phyloP scores from a whole-genome alignment of 2,329 filamentous ascomycete species.

The Beauveria sp. region DNA sequence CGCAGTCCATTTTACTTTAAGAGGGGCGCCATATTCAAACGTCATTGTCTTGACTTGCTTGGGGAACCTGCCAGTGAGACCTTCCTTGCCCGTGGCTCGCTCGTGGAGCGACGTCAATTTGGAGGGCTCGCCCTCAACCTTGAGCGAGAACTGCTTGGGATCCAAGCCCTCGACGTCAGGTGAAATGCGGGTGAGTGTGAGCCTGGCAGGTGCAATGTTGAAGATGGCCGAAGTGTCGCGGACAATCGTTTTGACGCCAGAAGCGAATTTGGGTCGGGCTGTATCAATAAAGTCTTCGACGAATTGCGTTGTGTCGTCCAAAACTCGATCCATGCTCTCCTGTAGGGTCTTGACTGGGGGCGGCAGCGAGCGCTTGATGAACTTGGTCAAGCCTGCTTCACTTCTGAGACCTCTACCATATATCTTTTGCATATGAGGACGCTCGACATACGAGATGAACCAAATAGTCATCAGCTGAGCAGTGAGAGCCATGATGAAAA shows the following conservation, averaged over 20 bases:
- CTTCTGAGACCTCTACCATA: constrained; percentile 78
- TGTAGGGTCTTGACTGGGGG: constrained; percentile 76
- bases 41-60: constrained; percentile 66
- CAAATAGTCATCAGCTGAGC: constrained; percentile 78
- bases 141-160: constrained; percentile 70
- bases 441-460: constrained; percentile 90
- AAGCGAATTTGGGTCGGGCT: constrained; percentile 76
- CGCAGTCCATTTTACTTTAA: constrained; percentile 85
- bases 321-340: constrained; percentile 76
- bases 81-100: constrained; percentile 64
- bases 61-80: constrained; percentile 58
- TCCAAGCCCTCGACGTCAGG: constrained; percentile 75
- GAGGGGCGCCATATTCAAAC: constrained; percentile 87
- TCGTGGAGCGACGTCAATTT: constrained; percentile 44
- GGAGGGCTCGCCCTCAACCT: constrained; percentile 59
- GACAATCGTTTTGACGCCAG: constrained; percentile 79
- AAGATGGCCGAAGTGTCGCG: constrained; percentile 83
- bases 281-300: constrained; percentile 86
- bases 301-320: constrained; percentile 80
- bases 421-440: constrained; percentile 96
- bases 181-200: constrained; percentile 73
- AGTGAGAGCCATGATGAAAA: constrained; percentile 79
- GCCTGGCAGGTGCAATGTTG: constrained; percentile 78
- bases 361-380: constrained; percentile 78
- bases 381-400: constrained; percentile 88